Conservation (phyloP, 768 basidiomycete genomes). For the Filobasidium floriforme region DNA sequence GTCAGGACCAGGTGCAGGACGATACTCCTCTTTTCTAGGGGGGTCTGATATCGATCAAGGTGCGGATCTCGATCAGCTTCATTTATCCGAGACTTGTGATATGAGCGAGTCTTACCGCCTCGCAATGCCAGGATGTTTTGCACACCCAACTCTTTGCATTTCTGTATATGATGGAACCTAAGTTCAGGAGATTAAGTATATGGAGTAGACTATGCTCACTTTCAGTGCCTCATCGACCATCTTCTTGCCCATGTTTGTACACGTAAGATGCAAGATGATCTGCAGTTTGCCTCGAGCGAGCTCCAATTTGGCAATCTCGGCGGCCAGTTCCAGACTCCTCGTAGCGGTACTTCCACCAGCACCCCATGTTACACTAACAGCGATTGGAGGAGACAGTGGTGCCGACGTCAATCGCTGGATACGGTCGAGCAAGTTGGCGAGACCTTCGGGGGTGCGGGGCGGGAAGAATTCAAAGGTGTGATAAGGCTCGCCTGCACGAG, state of each 20-base stretch:
- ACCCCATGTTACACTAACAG: conserved; percentile 93
- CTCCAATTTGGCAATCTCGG: conserved; percentile 33
- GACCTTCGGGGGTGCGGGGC: conserved; percentile 78
- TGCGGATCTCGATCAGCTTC: neutral
- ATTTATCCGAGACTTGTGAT: neutral
- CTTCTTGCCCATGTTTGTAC: conserved; percentile 44
- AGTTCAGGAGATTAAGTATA: conserved; percentile 1
- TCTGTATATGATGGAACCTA: conserved; percentile 44
- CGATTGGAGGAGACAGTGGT: conserved; percentile 61
- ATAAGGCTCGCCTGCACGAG: conserved; percentile 37
- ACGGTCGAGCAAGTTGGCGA: conserved; percentile 80
- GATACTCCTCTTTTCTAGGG: conserved; percentile 85
- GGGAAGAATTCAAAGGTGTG: conserved; percentile 97
- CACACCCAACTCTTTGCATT: conserved; percentile 71
- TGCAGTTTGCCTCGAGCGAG: conserved; percentile 32
- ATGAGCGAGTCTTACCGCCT: conserved; percentile 59
- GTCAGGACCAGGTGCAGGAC: conserved; percentile 69
- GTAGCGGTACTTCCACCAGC: conserved; percentile 89
- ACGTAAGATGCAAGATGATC: conserved; percentile 44
- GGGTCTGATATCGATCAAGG: conserved; percentile 58
- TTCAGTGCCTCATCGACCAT: conserved; percentile 41
- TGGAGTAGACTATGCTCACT: conserved; percentile 31
- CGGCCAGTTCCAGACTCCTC: conserved; percentile 76
- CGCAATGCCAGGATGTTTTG: conserved; percentile 84
- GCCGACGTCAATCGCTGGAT: conserved; percentile 66